Evolutionary conservation across 768 basidiomycete species (phyloP).

Genomic region (Serendipita sp.): DNA sequence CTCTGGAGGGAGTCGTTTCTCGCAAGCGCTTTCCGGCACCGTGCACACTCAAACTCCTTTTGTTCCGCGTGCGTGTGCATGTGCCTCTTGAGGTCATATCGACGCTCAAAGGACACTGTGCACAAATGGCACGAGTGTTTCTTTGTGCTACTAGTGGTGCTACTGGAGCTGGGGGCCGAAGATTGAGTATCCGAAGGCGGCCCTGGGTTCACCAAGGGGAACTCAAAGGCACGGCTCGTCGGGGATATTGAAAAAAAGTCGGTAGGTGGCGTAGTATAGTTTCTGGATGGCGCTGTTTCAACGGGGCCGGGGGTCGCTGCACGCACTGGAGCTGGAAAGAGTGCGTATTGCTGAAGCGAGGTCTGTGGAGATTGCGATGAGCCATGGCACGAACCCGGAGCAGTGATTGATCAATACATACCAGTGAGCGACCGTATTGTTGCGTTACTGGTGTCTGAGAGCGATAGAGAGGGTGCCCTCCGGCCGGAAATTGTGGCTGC

Average conservation of each 20-base stretch:
- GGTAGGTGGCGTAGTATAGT: no score
- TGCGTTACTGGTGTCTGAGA: no score
- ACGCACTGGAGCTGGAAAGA: neutral
- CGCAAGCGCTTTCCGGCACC: neutral
- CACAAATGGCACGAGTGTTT: neutral
- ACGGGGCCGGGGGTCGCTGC: neutral
- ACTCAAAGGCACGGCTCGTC: no score
- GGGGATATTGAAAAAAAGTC: no score
- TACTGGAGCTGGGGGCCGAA: neutral
- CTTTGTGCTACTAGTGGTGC: neutral
- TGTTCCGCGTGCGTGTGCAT: constrained; percentile 1
- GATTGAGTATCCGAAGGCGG: no score
- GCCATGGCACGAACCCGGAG: no score
- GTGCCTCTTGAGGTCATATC: constrained; percentile 2
- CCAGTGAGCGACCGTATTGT: no score
- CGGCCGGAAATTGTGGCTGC: no score
- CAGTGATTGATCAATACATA: no score
- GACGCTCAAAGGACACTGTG: neutral
- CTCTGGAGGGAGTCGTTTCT: neutral
- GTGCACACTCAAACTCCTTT: neutral
- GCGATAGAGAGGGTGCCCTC: no score
- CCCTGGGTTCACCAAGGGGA: no score
- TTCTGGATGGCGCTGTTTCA: neutral
- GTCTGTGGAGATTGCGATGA: neutral
- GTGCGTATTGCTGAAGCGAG: neutral